Conservation (phyloP, 2,329 filamentous ascomycete species). For the Phaeosphaeriaceae sp. region DNA sequence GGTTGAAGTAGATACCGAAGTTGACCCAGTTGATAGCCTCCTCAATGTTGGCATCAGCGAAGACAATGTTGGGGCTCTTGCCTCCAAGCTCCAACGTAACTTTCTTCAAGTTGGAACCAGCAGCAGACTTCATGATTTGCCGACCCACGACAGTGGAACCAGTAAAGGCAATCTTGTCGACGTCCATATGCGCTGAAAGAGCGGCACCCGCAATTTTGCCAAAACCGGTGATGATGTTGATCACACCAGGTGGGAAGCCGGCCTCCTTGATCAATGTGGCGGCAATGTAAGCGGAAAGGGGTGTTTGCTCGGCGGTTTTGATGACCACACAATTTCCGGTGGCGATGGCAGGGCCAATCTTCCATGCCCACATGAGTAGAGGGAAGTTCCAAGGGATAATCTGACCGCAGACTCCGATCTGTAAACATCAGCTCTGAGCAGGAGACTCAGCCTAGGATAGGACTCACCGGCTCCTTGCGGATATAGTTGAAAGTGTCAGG, state of each 20-base stretch:
- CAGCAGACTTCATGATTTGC: conserved; percentile 80
- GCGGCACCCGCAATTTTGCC: conserved; percentile 80
- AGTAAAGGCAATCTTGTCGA: conserved; percentile 85
- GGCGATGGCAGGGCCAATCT: conserved; percentile 76
- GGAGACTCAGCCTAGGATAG: background rate
- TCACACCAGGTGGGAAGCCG: conserved; percentile 77
- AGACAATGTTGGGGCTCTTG: conserved; percentile 82
- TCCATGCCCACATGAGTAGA: conserved; percentile 81
- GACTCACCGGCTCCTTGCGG: conserved; percentile 71
- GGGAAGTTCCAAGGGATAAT: conserved; percentile 93
- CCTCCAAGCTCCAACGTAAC: conserved; percentile 80
- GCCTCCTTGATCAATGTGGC: conserved; percentile 73
- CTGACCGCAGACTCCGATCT: conserved; percentile 80
- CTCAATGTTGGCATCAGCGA: conserved; percentile 78
- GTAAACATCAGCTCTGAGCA: conserved; percentile 21
- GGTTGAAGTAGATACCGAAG: conserved; percentile 65
- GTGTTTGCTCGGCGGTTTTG: conserved; percentile 80
- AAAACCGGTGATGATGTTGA: conserved; percentile 79
- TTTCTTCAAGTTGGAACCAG: conserved; percentile 80
- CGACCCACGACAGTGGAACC: conserved; percentile 77
- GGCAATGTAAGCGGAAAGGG: conserved; percentile 71
- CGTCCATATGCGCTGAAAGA: conserved; percentile 75
- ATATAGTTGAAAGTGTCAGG: conserved; percentile 86
- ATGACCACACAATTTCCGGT: conserved; percentile 75
- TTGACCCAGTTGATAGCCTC: conserved; percentile 81